phyloP scores from a whole-genome alignment of 331 rosid species.

The Cydonia oblonga region DNA sequence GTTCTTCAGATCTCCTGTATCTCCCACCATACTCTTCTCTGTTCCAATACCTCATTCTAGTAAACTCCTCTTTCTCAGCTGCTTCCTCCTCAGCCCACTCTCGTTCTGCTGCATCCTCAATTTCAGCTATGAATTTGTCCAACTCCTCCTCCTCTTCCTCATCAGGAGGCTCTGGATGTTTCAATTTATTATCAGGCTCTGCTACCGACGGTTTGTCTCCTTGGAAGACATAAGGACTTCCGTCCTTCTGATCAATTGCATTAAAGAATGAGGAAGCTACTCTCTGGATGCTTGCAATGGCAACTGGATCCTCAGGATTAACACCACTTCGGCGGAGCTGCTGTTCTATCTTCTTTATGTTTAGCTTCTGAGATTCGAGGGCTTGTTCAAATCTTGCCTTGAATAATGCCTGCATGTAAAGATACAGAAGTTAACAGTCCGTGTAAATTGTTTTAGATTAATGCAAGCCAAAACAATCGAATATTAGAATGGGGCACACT shows the following conservation, averaged over 20 bases:
- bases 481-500: not conserved
- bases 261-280: conserved; percentile 94
- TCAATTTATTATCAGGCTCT: conserved; percentile 32
- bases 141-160: conserved; percentile 85
- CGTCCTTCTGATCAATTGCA: conserved; percentile 86
- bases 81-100: conserved; percentile 92
- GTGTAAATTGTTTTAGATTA: not conserved
- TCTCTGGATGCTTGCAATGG: conserved; percentile 91
- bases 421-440: not conserved
- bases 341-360: conserved; percentile 88
- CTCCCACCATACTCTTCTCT: conserved; percentile 74
- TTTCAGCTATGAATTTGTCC: conserved; percentile 82
- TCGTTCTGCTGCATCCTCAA: conserved; percentile 87
- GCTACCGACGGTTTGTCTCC: conserved; percentile 30
- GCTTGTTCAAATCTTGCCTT: conserved; percentile 99
- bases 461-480: not conserved
- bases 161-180: conserved; percentile 40
- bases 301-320: conserved; percentile 95
- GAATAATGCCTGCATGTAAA: conserved; percentile 68
- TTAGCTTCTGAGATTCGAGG: conserved; percentile 90
- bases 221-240: conserved; percentile 75
- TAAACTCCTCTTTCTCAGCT: conserved; percentile 71
- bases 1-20: conserved; percentile 48
- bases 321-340: conserved; percentile 83
- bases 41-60: conserved; percentile 65